These are phyloP conservation scores for Hypocreales sp. DNA, from an alignment of 2,329 filamentous ascomycete species.

Conservation along the genomic window DNA sequence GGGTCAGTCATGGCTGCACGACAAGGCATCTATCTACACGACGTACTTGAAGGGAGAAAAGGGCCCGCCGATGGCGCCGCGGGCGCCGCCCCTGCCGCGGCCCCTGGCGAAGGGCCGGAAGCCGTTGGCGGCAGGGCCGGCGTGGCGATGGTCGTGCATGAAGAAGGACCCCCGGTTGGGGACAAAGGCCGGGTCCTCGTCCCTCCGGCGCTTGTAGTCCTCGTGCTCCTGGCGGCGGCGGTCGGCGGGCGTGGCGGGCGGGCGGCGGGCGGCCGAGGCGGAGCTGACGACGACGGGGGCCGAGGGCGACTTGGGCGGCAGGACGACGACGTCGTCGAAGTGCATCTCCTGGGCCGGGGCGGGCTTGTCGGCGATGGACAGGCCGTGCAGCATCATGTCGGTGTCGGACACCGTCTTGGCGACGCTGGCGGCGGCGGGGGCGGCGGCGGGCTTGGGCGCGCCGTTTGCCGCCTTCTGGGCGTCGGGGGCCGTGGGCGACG, in stretches of 20 bases:
- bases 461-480: constrained; percentile 26
- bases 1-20: constrained; percentile 13
- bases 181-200: constrained; percentile 84
- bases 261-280: constrained; percentile 26
- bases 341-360: constrained; percentile 27
- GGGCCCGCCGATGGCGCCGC: constrained; percentile 41
- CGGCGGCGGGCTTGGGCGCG: constrained; percentile 16
- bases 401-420: constrained; percentile 31
- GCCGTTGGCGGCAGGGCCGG: constrained; percentile 61
- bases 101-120: constrained; percentile 58
- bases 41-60: constrained; percentile 51
- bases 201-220: constrained; percentile 75
- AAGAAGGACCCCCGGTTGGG: constrained; percentile 92
- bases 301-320: constrained; percentile 22
- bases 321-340: constrained; percentile 27
- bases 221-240: constrained; percentile 74
- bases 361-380: constrained; percentile 27
- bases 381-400: constrained; percentile 41
- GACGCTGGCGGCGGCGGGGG: constrained; percentile 17
- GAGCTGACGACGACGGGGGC: constrained; percentile 41
- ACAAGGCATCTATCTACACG: constrained; percentile 4
- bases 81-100: constrained; percentile 39
- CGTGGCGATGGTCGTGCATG: constrained; percentile 83
- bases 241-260: constrained; percentile 46
- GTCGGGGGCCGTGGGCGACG: constrained; percentile 32